Conservation (phyloP, 768 basidiomycete genomes). For the Amanita brunnescens region DNA sequence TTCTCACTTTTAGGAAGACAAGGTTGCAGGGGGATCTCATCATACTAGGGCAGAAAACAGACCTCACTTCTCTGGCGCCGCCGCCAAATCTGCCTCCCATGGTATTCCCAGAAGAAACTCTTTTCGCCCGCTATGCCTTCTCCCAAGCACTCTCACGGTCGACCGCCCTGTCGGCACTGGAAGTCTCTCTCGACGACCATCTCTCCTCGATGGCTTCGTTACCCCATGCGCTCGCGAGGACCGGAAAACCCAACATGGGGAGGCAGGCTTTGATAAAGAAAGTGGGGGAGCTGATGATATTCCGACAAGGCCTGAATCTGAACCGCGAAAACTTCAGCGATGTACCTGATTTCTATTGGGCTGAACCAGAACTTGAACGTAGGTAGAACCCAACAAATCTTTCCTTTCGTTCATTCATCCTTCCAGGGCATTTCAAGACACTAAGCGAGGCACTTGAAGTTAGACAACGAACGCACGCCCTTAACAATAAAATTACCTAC, state of each 20-base stretch:
- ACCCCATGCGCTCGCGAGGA: conserved; percentile 66
- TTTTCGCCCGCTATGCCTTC: conserved; percentile 84
- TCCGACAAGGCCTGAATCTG: conserved; percentile 87
- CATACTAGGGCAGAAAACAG: conserved; percentile 66
- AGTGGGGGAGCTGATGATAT: conserved; percentile 84
- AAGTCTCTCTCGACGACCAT: conserved; percentile 76
- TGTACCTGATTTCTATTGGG: conserved; percentile 91
- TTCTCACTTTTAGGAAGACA: conserved; percentile 47
- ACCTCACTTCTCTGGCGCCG: conserved; percentile 43
- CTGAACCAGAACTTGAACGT: conserved; percentile 86
- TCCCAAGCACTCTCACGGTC: conserved; percentile 89
- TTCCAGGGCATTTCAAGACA: conserved; percentile 70
- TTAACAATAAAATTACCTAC: conserved; percentile 91
- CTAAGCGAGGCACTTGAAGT: conserved; percentile 84
- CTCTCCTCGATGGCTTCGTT: conserved; percentile 74
- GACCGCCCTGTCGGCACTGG: conserved; percentile 80
- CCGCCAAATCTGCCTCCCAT: conserved; percentile 39
- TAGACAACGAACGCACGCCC: conserved; percentile 64
- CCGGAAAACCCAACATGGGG: conserved; percentile 77
- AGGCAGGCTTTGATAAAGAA: conserved; percentile 84
- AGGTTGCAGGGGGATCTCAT: conserved; percentile 89
- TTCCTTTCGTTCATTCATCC: not conserved
- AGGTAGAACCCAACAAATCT: conserved; percentile 13
- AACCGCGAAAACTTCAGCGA: conserved; percentile 86
- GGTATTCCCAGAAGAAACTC: conserved; percentile 57